These are phyloP conservation scores for Arthrinium phaeospermum DNA, from an alignment of 2,329 filamentous ascomycete species.

Conservation along the genomic window DNA sequence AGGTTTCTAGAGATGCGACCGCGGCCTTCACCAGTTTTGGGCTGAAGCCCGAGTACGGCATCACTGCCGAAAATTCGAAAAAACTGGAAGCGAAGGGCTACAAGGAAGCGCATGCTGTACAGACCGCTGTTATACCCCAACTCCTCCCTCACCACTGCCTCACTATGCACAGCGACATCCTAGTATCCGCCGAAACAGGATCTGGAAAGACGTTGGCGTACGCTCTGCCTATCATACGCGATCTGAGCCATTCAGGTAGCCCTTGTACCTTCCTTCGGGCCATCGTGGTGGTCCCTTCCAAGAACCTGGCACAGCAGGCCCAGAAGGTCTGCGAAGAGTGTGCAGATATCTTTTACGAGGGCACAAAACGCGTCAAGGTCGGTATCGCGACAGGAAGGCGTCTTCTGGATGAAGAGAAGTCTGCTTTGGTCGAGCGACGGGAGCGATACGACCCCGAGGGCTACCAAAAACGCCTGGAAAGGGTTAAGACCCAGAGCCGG, in stretches of 20 bases:
- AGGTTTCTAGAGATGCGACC: slow-evolving; percentile 65
- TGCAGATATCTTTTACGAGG: slow-evolving; percentile 61
- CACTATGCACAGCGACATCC: slow-evolving; percentile 74
- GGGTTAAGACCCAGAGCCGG: slow-evolving; percentile 48
- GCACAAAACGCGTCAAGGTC: slow-evolving; percentile 72
- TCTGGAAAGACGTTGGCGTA: slow-evolving; percentile 97
- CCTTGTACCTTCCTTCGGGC: slow-evolving; percentile 72
- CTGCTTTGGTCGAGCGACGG: slow-evolving; percentile 47
- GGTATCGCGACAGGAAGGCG: slow-evolving; percentile 85
- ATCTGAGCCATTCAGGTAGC: slow-evolving; percentile 65
- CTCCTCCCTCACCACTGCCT: slow-evolving; percentile 68
- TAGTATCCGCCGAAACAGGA: slow-evolving; percentile 91
- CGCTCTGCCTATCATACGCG: slow-evolving; percentile 81
- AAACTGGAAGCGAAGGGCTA: slow-evolving; percentile 73
- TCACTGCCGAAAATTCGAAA: slow-evolving; percentile 64
- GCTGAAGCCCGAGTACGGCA: slow-evolving; percentile 57
- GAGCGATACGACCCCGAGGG: slow-evolving; percentile 68
- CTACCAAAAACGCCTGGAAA: slow-evolving; percentile 48
- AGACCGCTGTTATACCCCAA: slow-evolving; percentile 80
- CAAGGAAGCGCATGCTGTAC: slow-evolving; percentile 76
- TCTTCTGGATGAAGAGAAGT: slow-evolving; percentile 69
- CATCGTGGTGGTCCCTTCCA: slow-evolving; percentile 86
- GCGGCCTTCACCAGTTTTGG: slow-evolving; percentile 61
- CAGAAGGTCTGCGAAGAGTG: slow-evolving; percentile 79
- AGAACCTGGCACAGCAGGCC: slow-evolving; percentile 88